A percentile compares a stretch with the other conserved stretches of the same genome.
phyloP scores from a whole-genome alignment of 2,329 filamentous ascomycete genomes.

The Davidsoniella neocaledoniae region DNA sequence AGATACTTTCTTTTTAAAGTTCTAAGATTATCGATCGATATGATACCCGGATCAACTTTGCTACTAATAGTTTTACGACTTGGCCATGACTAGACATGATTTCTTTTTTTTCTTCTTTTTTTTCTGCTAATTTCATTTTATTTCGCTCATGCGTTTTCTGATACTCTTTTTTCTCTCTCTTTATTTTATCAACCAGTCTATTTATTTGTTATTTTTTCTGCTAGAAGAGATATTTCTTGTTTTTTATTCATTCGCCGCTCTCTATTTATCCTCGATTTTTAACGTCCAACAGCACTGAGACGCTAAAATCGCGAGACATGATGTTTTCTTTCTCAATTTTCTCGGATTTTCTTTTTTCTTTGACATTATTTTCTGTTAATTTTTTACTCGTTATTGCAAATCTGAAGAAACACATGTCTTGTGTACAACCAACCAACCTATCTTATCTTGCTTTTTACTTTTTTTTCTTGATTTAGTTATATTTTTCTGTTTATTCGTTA shows the following conservation, averaged over 20 bases:
- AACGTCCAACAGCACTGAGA: not conserved
- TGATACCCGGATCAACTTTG: slow-evolving; percentile 1
- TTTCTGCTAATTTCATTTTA: slow-evolving; percentile 13
- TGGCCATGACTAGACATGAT: slow-evolving; percentile 18
- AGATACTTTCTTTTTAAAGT: not conserved
- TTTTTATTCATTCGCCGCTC: not conserved
- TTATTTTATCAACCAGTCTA: too few species aligned
- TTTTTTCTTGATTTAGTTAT: slow-evolving; percentile 11
- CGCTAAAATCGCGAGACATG: slow-evolving; percentile 4
- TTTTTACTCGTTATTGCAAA: not conserved
- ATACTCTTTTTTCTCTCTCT: not conserved
- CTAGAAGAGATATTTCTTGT: slow-evolving; percentile 12
- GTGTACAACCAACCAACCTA: not conserved
- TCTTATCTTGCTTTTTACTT: slow-evolving; percentile 12
- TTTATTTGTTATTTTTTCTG: slow-evolving; percentile 8
- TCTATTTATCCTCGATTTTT: slow-evolving; percentile 9
- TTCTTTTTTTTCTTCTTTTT: slow-evolving; percentile 14
- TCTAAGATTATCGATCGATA: not conserved
- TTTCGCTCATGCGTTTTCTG: not conserved
- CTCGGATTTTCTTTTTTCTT: not conserved
- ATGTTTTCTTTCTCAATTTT: not conserved
- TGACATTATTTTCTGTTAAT: not conserved
- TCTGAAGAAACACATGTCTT: not conserved
- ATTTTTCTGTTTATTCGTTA: not conserved
- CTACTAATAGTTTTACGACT: slow-evolving; percentile 13